A percentile compares a stretch with the other conserved stretches of the same genome.
Evolutionary conservation across 441 rosid genomes (phyloP).

Genomic region (Gossypium schwendimanii): DNA sequence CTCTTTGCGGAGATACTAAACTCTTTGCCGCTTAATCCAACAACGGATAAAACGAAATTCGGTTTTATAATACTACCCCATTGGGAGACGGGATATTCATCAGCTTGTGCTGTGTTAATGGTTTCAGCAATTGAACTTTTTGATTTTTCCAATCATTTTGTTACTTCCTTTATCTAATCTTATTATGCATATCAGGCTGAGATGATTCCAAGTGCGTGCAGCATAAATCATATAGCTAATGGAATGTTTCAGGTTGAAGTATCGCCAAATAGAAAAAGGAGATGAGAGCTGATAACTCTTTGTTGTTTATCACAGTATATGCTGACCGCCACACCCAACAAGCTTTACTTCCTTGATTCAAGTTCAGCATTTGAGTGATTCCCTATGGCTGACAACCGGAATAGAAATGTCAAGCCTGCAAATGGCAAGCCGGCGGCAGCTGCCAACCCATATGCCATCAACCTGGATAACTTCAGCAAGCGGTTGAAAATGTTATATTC

Average conservation of each 20-base stretch:
- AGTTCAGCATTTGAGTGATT: not conserved
- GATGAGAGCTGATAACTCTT: slow-evolving; percentile 6
- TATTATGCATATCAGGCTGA: not conserved
- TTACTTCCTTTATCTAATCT: not conserved
- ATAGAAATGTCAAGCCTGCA: slow-evolving; percentile 31
- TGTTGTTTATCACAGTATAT: slow-evolving; percentile 1
- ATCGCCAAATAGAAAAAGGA: slow-evolving; percentile 1
- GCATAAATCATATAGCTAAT: not conserved
- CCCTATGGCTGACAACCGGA: slow-evolving; percentile 43
- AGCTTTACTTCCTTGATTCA: not conserved
- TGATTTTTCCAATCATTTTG: not conserved
- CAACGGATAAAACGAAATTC: not conserved
- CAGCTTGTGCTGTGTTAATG: not conserved
- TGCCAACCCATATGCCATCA: slow-evolving; percentile 40
- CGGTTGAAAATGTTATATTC: slow-evolving; percentile 54
- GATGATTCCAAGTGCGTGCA: not conserved
- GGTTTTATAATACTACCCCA: not conserved
- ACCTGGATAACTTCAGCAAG: slow-evolving; percentile 51
- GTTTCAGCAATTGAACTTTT: not conserved
- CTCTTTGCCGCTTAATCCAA: too few relatives aligned
- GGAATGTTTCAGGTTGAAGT: not conserved
- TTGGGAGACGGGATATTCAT: not conserved
- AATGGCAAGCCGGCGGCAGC: slow-evolving; percentile 33
- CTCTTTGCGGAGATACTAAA: too few relatives aligned
- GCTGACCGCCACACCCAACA: slow-evolving; percentile 2